A percentile compares a stretch with the other conserved stretches of the same genome.
Conservation (phyloP, 768 basidiomycete species). For the Tulasnella sp. region DNA sequence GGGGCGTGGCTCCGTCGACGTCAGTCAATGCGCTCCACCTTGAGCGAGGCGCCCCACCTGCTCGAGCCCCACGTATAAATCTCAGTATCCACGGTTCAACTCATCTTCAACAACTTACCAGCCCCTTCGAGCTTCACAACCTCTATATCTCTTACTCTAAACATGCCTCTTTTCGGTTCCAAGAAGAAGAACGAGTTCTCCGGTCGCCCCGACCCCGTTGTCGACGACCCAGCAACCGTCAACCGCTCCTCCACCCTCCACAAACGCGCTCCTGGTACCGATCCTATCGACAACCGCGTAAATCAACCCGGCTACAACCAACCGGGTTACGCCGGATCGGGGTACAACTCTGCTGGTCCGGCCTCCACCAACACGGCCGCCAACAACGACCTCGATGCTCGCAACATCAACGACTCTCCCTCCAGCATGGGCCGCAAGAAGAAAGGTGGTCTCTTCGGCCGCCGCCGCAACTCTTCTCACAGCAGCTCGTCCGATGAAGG, state of each 20-base stretch:
- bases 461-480: background rate
- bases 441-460: background rate
- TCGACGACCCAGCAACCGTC: background rate
- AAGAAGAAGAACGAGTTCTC: slow-evolving; percentile 1
- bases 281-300: background rate
- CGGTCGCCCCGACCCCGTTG: background rate
- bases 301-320: background rate
- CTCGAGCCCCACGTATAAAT: background rate
- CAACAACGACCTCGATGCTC: background rate
- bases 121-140: background rate
- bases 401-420: background rate
- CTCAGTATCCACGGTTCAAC: background rate
- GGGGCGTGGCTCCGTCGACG: background rate
- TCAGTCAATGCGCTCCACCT: background rate
- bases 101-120: background rate
- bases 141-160: background rate
- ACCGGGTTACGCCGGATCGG: background rate
- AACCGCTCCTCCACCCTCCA: background rate
- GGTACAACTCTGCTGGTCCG: background rate
- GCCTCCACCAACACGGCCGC: background rate
- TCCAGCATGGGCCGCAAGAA: background rate
- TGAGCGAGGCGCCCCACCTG: background rate
- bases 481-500: background rate
- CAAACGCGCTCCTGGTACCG: background rate
- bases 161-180: slow-evolving; percentile 4